Base-by-base conservation (phyloP, 805 yeast genomes). In the Metschnikowia similis region DNA sequence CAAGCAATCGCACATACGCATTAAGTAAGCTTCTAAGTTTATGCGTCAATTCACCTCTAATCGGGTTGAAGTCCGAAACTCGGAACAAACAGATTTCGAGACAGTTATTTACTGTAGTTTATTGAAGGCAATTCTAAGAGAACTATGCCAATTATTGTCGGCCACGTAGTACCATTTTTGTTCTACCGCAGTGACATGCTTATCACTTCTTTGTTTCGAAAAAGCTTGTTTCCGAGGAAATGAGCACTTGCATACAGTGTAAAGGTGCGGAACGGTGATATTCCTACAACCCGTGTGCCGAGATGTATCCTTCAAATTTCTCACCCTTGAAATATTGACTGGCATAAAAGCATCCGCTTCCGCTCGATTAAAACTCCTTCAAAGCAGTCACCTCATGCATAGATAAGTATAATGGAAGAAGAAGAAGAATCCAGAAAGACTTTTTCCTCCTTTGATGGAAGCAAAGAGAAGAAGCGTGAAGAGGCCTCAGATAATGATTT, bases 341-440 rank as follows among this genome's bases (percentile, higher is more conserved):
- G 8, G 29, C 9, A 27, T 11, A 34, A n/a, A 26, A 21, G 30
- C 34, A 14, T 10, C 29, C 29, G 8, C 27, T 13, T 21, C 14
- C 14, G n/a, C 16, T 14, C 11, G 2, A 17, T n/a, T 1, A 8
- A 36, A 32, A 11, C n/a, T 41, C 9, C n/a, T n/a, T n/a, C 36
- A 13, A 41, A 30, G 35, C 36, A 27, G 28, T 17, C 13, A 30
- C 29, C 45, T 41, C 39, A 43, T 43, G 40, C 28, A 43, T 43
- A 35, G 27, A 28, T 11, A 4, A 16, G 32, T 14, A 43, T 28
- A 43, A 43, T 43, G 46, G 46, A 35, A 43, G 46, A 43, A 43
- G 46, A 43, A 40, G 46, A 35, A 43, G 46, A 43, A 14, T 42
- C 46, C 32, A 43, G 16, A 27, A 34, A 43, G 35, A 43, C 46